Evolutionary conservation across 1,284 basidiomycete species (phyloP).

Genomic region (Tylopilus sp.): DNA sequence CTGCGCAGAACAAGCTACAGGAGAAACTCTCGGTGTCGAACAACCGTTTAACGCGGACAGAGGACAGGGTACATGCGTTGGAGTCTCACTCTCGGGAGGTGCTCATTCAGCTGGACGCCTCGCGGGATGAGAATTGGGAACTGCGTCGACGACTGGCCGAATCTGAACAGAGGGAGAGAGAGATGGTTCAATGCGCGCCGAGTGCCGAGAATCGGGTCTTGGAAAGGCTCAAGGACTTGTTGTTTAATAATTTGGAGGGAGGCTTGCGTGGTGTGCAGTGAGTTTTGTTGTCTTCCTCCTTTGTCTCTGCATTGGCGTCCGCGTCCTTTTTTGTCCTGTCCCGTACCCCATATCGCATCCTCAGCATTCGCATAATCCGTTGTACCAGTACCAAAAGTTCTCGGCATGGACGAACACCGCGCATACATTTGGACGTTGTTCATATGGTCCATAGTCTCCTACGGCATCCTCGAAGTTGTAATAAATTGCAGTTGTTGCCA

Average conservation of each 20-base stretch:
- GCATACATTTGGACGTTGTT: slow-evolving; percentile 24
- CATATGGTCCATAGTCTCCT: slow-evolving; percentile 16
- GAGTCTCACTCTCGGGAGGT: slow-evolving; percentile 23
- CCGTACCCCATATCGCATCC: slow-evolving; percentile 22
- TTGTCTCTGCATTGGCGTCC: slow-evolving; percentile 9
- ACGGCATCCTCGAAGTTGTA: slow-evolving; percentile 22
- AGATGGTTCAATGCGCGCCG: slow-evolving; percentile 13
- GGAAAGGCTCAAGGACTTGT: slow-evolving; percentile 30
- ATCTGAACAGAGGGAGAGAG: slow-evolving; percentile 25
- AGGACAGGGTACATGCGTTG: slow-evolving; percentile 15
- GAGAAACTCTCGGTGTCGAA: slow-evolving; percentile 19
- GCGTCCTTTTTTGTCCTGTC: not conserved
- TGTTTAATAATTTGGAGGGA: slow-evolving; percentile 29
- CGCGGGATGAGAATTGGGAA: slow-evolving; percentile 20
- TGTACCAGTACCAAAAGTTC: slow-evolving; percentile 21
- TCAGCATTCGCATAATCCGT: slow-evolving; percentile 22
- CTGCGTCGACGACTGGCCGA: slow-evolving; percentile 24
- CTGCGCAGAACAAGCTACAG: slow-evolving; percentile 15
- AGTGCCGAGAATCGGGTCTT: slow-evolving; percentile 24
- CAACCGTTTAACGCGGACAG: slow-evolving; percentile 14
- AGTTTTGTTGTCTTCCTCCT: slow-evolving; percentile 1
- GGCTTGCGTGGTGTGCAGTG: slow-evolving; percentile 22
- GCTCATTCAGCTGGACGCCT: slow-evolving; percentile 15
- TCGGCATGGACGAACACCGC: slow-evolving; percentile 24
- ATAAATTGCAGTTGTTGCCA: slow-evolving; percentile 18